Base-by-base conservation (phyloP, 2,329 filamentous ascomycete genomes). In the Mariannaea elegans region DNA sequence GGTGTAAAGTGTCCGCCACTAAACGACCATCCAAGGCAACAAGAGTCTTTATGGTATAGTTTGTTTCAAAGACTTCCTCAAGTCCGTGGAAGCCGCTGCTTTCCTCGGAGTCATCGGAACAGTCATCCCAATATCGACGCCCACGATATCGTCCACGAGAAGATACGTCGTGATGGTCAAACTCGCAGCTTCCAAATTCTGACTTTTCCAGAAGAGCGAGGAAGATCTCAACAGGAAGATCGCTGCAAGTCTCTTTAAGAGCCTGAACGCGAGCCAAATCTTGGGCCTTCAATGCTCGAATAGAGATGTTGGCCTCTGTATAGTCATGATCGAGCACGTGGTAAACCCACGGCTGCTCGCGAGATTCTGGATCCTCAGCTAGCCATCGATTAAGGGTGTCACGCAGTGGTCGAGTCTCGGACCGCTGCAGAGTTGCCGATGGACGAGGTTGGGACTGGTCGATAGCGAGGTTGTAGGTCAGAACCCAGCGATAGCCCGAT, bases 391-490 rank as follows among this genome's bases (percentile, higher is more conserved):
- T 46, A 12, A 78, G 58, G 0, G 65, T 56, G 1, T 59, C 41
- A 0, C 65, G 65, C 27, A 76, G 62, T 3, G 36, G 46, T 4
- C 21, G 45, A 0, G 54, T 61, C 12, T 66, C 44, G 2, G 53
- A 12, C 2, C 39, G 19, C 10, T 49, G 42, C 3, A 68, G 14
- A 1, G 51, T 62, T 2, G 70, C 69, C 4, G 68, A 70, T 10
- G 72, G 71, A 1, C 64, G 54, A 1, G 56, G 51, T 14, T 57
- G 44, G 5, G 65, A 27, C 4, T 31, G 54, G 5, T 67, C 58
- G 16, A 72, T 55, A 13, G 69, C 67, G 4, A 87, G 76, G 64
- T 86, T 85, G 71, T 84, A 87, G 0, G 79, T 83, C 10, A 87
- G 63, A 9, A 84, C 82, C 54, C 81, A 76, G 3, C 82, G 80